Conservation (phyloP, 805 yeast species). For the Hanseniaspora singularis region DNA sequence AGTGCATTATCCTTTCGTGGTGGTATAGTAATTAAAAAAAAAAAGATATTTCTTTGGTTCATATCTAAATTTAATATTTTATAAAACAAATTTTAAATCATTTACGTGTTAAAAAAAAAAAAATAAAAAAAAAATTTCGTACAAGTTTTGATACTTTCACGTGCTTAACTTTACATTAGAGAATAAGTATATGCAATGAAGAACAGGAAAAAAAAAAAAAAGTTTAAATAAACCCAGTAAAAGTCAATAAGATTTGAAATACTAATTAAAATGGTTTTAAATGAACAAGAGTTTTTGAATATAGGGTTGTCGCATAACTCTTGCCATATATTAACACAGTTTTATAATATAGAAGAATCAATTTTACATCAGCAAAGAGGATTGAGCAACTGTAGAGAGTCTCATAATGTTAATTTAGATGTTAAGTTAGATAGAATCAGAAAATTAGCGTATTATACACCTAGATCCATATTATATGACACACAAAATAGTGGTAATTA, state of each 20-base stretch:
- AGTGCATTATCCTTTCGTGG: too few relatives aligned
- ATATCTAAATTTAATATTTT: too few relatives aligned
- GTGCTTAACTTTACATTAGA: too few relatives aligned
- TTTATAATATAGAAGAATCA: constrained; percentile 72
- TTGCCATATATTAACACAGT: constrained; percentile 66
- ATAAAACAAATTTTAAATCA: too few relatives aligned
- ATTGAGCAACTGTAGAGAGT: constrained; percentile 25
- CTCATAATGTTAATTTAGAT: constrained; percentile 37
- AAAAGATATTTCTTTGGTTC: too few relatives aligned
- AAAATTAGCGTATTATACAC: constrained; percentile 53
- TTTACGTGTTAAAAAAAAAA: too few relatives aligned
- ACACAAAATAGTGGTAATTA: constrained; percentile 44
- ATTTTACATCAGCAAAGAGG: constrained; percentile 34
- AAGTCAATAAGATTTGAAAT: not conserved
- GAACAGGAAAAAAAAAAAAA: not conserved
- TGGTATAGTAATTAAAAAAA: too few relatives aligned
- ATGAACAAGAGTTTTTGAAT: constrained; percentile 47
- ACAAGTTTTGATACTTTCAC: too few relatives aligned
- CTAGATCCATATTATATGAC: constrained; percentile 76
- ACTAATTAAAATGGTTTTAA: not conserved
- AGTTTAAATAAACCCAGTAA: not conserved
- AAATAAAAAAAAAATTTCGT: too few relatives aligned
- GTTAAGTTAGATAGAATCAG: constrained; percentile 30
- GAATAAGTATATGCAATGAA: too few relatives aligned
- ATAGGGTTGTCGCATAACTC: constrained; percentile 61